Evolutionary conservation across 2,329 filamentous ascomycete genomes (phyloP).

Genomic region (Myriangium duriaei): DNA sequence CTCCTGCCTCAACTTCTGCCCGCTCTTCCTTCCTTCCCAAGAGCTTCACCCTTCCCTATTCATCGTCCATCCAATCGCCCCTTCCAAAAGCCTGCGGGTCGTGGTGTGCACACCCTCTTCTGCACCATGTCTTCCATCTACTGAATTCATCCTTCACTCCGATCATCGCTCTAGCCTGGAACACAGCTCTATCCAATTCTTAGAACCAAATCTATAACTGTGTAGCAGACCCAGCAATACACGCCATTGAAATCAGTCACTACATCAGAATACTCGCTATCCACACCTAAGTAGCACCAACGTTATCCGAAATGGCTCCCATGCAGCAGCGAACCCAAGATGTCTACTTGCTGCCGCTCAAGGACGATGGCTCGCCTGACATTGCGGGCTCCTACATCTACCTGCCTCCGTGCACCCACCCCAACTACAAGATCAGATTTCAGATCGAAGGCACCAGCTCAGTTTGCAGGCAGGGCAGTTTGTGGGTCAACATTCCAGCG

Average conservation of each 20-base stretch:
- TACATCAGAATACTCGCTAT: neutral
- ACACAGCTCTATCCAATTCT: neutral
- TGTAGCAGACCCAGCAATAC: too few species aligned
- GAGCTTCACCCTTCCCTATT: too few species aligned
- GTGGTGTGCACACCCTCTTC: too few species aligned
- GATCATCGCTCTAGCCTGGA: too few species aligned
- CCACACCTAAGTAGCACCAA: neutral
- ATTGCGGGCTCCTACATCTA: constrained; percentile 86
- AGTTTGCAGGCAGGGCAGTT: constrained; percentile 82
- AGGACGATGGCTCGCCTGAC: constrained; percentile 84
- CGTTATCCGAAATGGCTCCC: constrained; percentile 22
- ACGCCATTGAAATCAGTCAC: neutral
- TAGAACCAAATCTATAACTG: too few species aligned
- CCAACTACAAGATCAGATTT: constrained; percentile 67
- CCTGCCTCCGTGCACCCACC: constrained; percentile 64
- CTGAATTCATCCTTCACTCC: too few species aligned
- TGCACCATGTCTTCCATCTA: neutral
- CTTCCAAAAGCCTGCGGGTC: too few species aligned
- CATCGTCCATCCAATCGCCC: too few species aligned
- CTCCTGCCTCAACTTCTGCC: too few species aligned
- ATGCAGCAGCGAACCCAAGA: constrained; percentile 22
- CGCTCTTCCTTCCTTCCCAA: too few species aligned
- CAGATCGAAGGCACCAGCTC: constrained; percentile 90
- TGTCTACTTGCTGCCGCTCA: constrained; percentile 79
- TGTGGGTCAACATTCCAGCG: constrained; percentile 92